phyloP scores from a whole-genome alignment of 192 early-diverging fungal species.

The Glomus cerebriforme region DNA sequence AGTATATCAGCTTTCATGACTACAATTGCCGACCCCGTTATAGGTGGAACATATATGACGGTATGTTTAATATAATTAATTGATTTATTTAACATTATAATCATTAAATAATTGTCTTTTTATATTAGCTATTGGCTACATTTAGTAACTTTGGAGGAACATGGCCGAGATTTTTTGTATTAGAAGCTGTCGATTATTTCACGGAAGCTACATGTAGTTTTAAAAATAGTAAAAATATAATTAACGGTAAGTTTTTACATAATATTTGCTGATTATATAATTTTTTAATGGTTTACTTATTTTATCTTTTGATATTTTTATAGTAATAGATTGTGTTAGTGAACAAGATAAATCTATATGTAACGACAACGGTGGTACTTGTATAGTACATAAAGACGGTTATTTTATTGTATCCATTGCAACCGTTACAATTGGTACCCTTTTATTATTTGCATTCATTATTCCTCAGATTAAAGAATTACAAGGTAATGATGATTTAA shows the following conservation, averaged over 20 bases:
- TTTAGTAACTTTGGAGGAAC: slow-evolving; percentile 97
- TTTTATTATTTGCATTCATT: slow-evolving; percentile 60
- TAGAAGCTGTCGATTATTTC: slow-evolving; percentile 88
- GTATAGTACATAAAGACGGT: slow-evolving; percentile 75
- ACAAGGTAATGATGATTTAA: slow-evolving; percentile 6
- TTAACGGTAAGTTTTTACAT: not conserved
- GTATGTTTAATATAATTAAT: slow-evolving; percentile 41
- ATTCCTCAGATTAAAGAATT: slow-evolving; percentile 54
- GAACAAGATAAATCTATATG: slow-evolving; percentile 69
- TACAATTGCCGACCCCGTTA: slow-evolving; percentile 91
- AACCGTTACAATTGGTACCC: slow-evolving; percentile 72
- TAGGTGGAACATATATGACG: slow-evolving; percentile 90
- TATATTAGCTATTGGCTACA: slow-evolving; percentile 77
- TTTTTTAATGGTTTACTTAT: not conserved
- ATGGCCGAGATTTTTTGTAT: slow-evolving; percentile 93
- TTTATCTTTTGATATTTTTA: not conserved
- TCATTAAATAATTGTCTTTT: not conserved
- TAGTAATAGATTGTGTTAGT: slow-evolving; percentile 60
- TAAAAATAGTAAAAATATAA: slow-evolving; percentile 37
- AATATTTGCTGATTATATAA: slow-evolving; percentile 3
- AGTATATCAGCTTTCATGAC: slow-evolving; percentile 94
- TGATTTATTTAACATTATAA: not conserved
- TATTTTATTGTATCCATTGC: slow-evolving; percentile 80
- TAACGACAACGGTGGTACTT: slow-evolving; percentile 62
- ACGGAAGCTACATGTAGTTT: slow-evolving; percentile 76